Evolutionary conservation across 306 rosid species (phyloP).

Genomic region (Nissolia schottii): DNA sequence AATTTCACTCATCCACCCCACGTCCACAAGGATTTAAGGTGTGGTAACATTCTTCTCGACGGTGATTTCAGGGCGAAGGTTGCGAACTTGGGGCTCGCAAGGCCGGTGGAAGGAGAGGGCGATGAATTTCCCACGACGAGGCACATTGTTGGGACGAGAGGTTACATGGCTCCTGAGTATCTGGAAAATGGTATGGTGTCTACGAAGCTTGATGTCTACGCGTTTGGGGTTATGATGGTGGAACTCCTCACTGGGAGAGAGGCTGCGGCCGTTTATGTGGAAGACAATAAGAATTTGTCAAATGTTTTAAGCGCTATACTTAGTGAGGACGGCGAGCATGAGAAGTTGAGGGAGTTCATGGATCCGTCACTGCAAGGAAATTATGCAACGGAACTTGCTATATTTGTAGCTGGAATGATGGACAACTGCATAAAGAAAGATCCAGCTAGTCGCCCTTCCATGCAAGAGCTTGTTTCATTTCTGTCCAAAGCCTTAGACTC

Average conservation of each 20-base stretch:
- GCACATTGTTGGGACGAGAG: constrained; percentile 71
- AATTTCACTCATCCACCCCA: constrained; percentile 57
- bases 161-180: constrained; percentile 78
- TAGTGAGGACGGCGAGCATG: constrained; percentile 24
- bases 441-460: constrained; percentile 45
- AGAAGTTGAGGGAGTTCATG: constrained; percentile 37
- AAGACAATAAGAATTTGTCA: constrained; percentile 26
- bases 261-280: constrained; percentile 29
- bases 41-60: constrained; percentile 52
- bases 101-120: constrained; percentile 39
- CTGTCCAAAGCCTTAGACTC: constrained; percentile 39
- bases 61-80: constrained; percentile 56
- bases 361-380: constrained; percentile 42
- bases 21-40: constrained; percentile 62
- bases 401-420: constrained; percentile 29
- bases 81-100: constrained; percentile 46
- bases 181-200: constrained; percentile 62
- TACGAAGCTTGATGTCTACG: constrained; percentile 61
- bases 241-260: constrained; percentile 63
- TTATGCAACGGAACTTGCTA: constrained; percentile 54
- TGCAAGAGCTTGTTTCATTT: constrained; percentile 56
- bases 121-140: constrained; percentile 51
- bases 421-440: constrained; percentile 48
- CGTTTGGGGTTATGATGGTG: constrained; percentile 55
- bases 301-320: constrained; percentile 20